Percentiles rank a stretch among this genome's conserved stretches.
phyloP scores from a whole-genome alignment of 2,329 filamentous ascomycete species.

The Aspergillus pseudonomiae region DNA sequence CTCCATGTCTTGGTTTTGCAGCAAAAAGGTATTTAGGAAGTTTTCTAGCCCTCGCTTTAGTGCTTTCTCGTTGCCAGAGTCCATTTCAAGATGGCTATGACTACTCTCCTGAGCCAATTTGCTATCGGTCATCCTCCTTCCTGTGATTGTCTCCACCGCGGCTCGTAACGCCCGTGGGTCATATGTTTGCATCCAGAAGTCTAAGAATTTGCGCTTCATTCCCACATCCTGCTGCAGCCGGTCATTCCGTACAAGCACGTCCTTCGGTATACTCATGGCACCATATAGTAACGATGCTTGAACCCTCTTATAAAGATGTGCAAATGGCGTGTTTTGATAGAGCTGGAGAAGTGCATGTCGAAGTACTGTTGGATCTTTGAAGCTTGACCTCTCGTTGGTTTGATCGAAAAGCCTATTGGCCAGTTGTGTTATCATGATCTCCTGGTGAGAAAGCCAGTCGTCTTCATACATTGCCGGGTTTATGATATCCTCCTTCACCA shows the following conservation, averaged over 20 bases:
- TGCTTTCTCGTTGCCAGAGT: constrained; percentile 23
- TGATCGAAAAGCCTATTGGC: constrained; percentile 59
- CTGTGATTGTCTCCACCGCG: constrained; percentile 62
- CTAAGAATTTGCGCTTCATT: constrained; percentile 58
- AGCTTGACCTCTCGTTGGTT: constrained; percentile 20
- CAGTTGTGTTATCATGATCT: constrained; percentile 62
- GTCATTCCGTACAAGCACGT: constrained; percentile 49
- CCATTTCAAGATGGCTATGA: not conserved
- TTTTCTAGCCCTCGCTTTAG: constrained; percentile 50
- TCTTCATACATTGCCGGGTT: constrained; percentile 65
- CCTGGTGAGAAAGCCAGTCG: constrained; percentile 64
- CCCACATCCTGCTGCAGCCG: constrained; percentile 61
- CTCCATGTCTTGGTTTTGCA: constrained; percentile 59
- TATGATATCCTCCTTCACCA: constrained; percentile 57
- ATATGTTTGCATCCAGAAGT: constrained; percentile 63
- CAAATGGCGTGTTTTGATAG: constrained; percentile 57
- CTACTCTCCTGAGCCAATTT: constrained; percentile 14
- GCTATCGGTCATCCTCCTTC: constrained; percentile 50
- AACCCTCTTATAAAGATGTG: constrained; percentile 58
- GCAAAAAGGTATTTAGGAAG: constrained; percentile 61
- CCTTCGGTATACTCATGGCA: constrained; percentile 58
- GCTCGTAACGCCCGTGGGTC: constrained; percentile 53
- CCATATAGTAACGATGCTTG: constrained; percentile 63
- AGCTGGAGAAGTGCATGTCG: constrained; percentile 54
- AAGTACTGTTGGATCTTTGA: constrained; percentile 36